Conservation (phyloP, 768 basidiomycete genomes). For the Kwoniella pini region DNA sequence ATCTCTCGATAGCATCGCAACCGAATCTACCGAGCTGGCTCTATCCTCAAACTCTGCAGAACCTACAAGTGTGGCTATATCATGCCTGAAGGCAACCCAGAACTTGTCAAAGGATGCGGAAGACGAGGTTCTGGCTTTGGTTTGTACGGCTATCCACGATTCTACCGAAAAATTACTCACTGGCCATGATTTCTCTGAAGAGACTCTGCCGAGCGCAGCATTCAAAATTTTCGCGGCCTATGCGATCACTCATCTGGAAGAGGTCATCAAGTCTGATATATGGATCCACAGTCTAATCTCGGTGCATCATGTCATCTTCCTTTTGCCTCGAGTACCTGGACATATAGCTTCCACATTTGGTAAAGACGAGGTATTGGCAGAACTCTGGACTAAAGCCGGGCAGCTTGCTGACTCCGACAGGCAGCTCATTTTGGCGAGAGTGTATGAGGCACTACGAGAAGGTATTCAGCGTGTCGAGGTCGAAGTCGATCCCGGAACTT, state of each 20-base stretch:
- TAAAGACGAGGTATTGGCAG: conserved; percentile 2
- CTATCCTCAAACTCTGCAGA: conserved; percentile 17
- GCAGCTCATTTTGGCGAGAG: neutral
- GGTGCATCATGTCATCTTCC: conserved; percentile 35
- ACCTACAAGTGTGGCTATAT: conserved; percentile 4
- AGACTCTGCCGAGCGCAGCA: conserved; percentile 18
- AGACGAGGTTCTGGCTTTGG: conserved; percentile 40
- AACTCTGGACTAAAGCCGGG: conserved; percentile 9
- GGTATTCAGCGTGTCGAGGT: conserved; percentile 19
- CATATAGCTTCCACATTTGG: conserved; percentile 13
- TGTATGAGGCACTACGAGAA: conserved; percentile 11
- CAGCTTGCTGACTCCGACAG: conserved; percentile 16
- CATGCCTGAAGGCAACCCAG: conserved; percentile 10
- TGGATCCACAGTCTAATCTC: conserved; percentile 38
- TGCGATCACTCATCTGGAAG: conserved; percentile 19
- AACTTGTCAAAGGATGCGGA: conserved; percentile 32
- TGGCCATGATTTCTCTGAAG: conserved; percentile 6
- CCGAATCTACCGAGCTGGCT: conserved; percentile 42
- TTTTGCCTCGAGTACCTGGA: conserved; percentile 26
- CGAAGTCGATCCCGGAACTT: conserved; percentile 26
- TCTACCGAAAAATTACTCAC: conserved; percentile 24
- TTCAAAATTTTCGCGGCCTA: conserved; percentile 38
- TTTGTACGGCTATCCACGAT: conserved; percentile 42
- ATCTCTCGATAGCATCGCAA: conserved; percentile 37
- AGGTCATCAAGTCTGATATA: conserved; percentile 30